Evolutionary conservation across 176 grass and related monocot species (phyloP), one percentile per base, ranked within the genome.

Genomic region (Canna indica): DNA sequence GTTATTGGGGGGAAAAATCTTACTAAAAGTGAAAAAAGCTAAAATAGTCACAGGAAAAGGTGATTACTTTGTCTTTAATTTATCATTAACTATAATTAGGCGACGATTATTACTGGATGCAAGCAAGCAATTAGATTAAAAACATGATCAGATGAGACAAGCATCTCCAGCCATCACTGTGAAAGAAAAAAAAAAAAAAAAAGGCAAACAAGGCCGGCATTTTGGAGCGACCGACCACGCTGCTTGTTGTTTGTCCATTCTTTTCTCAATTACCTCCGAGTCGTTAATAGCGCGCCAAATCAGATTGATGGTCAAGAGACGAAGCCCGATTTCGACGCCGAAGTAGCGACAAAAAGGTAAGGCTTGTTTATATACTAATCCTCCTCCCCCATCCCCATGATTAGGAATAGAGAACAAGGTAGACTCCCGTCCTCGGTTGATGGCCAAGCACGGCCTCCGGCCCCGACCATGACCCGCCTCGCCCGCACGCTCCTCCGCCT

Each of bases 401-500:
- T n/a, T n/a, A n/a, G n/a, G n/a, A 44, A 10, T 44, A 44, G 41
- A 4, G 41, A 44, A 11, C 41, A 44, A 11, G 41, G 4, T 44
- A 10, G 0, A 11, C 27, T 11, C 26, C 29, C 46, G 11, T n/a
- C 54, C 57, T 11, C 25, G 12, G 36, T 74, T 62, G 36, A 74
- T 74, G 36, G 38, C 72, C 24, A 30, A 16, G 5, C 63, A 7
- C 33, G 34, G 9, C 63, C 63, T 36, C 22, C 63, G 1, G 0
- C 2, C 18, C 5, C 74, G 42, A 48, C 22, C 44, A 22, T 66
- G 74, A 45, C 61, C 24, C 74, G 57, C 36, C 72, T 69, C 41
- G 44, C 3, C 31, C 8, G 38, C 29, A 7, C 8, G 44, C 15
- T 33, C 67, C 15, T 67, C 28, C 81, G 79, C 50, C 65, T 85